These are phyloP conservation scores for Blepharisma undulans DNA, from an alignment of 169 alveolate species.

Conservation along the genomic window DNA sequence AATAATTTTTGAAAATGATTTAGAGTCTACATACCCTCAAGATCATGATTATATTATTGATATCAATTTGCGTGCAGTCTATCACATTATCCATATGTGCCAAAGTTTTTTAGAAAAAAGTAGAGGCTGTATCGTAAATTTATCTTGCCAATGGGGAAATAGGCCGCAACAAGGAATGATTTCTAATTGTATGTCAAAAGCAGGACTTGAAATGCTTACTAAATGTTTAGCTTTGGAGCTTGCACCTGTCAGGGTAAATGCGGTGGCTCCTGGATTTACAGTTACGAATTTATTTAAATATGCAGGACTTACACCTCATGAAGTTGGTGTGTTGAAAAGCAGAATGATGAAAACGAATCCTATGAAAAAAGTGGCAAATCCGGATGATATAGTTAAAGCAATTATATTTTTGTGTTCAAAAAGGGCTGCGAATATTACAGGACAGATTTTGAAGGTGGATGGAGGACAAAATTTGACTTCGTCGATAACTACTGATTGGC, in stretches of 20 bases:
- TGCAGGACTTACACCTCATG: slow-evolving; percentile 57
- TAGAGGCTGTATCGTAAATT: slow-evolving; percentile 68
- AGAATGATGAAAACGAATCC: slow-evolving; percentile 65
- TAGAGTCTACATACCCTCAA: slow-evolving; percentile 73
- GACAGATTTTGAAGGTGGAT: slow-evolving; percentile 76
- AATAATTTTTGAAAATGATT: slow-evolving; percentile 68
- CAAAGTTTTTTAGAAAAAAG: slow-evolving; percentile 55
- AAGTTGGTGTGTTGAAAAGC: slow-evolving; percentile 46
- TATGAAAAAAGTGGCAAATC: slow-evolving; percentile 55
- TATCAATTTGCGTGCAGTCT: slow-evolving; percentile 67
- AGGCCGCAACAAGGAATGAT: slow-evolving; percentile 65
- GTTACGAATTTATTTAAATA: slow-evolving; percentile 67
- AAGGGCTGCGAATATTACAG: slow-evolving; percentile 65
- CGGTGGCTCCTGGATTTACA: slow-evolving; percentile 67
- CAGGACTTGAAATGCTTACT: slow-evolving; percentile 80
- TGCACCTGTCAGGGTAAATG: slow-evolving; percentile 76
- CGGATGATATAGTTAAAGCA: slow-evolving; percentile 75
- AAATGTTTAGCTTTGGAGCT: slow-evolving; percentile 73
- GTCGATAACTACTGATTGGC: slow-evolving; percentile 66
- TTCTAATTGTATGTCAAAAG: slow-evolving; percentile 72
- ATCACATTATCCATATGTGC: slow-evolving; percentile 57
- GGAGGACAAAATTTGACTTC: slow-evolving; percentile 76
- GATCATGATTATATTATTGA: slow-evolving; percentile 77
- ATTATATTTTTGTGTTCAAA: slow-evolving; percentile 66
- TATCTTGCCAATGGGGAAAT: slow-evolving; percentile 63